These are phyloP conservation scores for Edaphochlamys debaryana DNA, from an alignment of 139 green algal species.

Conservation along the genomic window DNA sequence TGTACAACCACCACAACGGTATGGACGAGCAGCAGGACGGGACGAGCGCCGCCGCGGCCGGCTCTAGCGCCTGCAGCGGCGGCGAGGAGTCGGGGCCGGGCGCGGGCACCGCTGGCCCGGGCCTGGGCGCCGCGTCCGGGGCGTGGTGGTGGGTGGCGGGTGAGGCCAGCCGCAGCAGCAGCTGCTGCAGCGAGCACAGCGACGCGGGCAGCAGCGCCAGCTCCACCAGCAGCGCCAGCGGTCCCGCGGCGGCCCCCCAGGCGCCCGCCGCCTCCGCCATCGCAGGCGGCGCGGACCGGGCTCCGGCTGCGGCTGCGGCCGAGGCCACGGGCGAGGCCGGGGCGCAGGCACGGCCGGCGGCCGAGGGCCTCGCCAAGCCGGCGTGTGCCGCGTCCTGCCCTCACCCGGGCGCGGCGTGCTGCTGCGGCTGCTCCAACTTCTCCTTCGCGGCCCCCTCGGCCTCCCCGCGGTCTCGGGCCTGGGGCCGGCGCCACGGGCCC, in stretches of 20 bases:
- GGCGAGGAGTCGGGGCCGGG: neutral
- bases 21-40: too few relatives aligned
- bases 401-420: too few relatives aligned
- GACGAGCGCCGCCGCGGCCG: too few relatives aligned
- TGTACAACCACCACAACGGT: too few relatives aligned
- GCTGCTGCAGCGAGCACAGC: slow-evolving; percentile 17
- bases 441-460: neutral
- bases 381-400: neutral
- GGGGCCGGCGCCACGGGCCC: neutral
- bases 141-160: slow-evolving; percentile 9
- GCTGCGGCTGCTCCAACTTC: too few relatives aligned
- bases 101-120: slow-evolving; percentile 8
- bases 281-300: neutral
- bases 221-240: slow-evolving; percentile 15
- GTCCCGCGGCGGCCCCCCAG: too few relatives aligned
- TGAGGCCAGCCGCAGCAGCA: slow-evolving; percentile 28
- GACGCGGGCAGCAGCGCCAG: slow-evolving; percentile 3
- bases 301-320: too few relatives aligned
- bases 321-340: neutral
- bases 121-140: neutral
- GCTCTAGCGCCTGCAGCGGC: neutral
- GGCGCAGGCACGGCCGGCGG: too few relatives aligned
- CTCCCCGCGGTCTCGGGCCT: too few relatives aligned
- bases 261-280: neutral
- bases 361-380: neutral